Evolutionary conservation across 345 rosid genomes (phyloP).

Genomic region (Salix brachista): DNA sequence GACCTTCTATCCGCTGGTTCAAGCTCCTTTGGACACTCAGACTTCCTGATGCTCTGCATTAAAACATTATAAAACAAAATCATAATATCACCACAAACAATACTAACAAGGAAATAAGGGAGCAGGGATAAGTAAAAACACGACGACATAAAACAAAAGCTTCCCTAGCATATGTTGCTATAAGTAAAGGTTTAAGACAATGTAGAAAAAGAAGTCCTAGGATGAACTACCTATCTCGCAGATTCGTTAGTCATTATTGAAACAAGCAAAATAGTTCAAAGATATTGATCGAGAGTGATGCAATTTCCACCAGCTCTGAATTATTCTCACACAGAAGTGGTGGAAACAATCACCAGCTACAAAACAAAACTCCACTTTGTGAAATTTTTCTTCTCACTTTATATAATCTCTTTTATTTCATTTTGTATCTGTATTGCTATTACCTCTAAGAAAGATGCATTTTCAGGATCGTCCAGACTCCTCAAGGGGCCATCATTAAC

Average conservation of each 20-base stretch:
- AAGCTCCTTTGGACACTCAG: slow-evolving; percentile 96
- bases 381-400: no score
- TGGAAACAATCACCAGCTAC: neutral
- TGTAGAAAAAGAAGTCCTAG: neutral
- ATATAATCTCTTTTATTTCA: neutral
- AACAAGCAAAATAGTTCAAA: neutral
- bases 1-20: slow-evolving; percentile 86
- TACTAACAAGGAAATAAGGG: neutral
- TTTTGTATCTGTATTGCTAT: neutral
- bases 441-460: slow-evolving; percentile 89
- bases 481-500: slow-evolving; percentile 85
- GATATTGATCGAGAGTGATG: neutral
- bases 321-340: neutral
- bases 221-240: neutral
- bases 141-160: neutral
- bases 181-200: neutral
- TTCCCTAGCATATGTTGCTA: neutral
- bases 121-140: neutral
- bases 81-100: neutral
- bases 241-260: neutral
- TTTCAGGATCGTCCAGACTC: slow-evolving; percentile 91
- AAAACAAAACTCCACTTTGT: neutral
- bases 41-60: slow-evolving; percentile 78
- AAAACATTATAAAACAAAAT: neutral
- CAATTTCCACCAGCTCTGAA: neutral